phyloP scores from a whole-genome alignment of 1,139 yeast species.

The Spathaspora jeffriesii region DNA sequence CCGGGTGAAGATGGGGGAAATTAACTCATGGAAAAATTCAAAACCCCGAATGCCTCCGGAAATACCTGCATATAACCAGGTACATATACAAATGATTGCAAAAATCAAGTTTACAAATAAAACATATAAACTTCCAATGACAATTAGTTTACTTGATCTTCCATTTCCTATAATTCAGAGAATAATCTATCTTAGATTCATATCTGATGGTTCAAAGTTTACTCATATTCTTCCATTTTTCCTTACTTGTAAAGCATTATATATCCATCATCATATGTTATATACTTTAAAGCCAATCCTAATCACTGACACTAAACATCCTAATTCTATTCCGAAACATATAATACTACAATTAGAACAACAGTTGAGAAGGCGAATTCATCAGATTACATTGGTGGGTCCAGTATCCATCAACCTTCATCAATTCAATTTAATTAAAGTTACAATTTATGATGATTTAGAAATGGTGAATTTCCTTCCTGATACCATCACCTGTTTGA shows the following conservation, averaged over 20 bases:
- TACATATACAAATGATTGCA: background rate
- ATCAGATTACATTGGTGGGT: background rate
- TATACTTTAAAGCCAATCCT: slow-evolving; percentile 14
- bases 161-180: slow-evolving; percentile 17
- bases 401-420: background rate
- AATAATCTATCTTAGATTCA: slow-evolving; percentile 15
- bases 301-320: slow-evolving; percentile 1
- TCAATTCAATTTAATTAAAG: background rate
- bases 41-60: background rate
- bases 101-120: slow-evolving; percentile 1
- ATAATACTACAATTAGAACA: background rate
- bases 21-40: background rate
- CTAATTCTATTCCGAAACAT: background rate
- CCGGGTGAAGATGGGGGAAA: slow-evolving; percentile 3
- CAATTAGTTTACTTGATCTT: slow-evolving; percentile 6
- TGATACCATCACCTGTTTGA: slow-evolving; percentile 7
- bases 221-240: slow-evolving; percentile 11
- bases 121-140: background rate
- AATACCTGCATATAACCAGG: background rate
- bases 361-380: background rate
- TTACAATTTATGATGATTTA: background rate
- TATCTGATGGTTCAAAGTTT: slow-evolving; percentile 3
- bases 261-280: slow-evolving; percentile 13
- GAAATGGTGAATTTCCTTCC: slow-evolving; percentile 7
- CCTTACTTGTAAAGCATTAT: slow-evolving; percentile 15